Conservation (phyloP, 2,329 filamentous ascomycete genomes). For the Arthrocladium fulminans region DNA sequence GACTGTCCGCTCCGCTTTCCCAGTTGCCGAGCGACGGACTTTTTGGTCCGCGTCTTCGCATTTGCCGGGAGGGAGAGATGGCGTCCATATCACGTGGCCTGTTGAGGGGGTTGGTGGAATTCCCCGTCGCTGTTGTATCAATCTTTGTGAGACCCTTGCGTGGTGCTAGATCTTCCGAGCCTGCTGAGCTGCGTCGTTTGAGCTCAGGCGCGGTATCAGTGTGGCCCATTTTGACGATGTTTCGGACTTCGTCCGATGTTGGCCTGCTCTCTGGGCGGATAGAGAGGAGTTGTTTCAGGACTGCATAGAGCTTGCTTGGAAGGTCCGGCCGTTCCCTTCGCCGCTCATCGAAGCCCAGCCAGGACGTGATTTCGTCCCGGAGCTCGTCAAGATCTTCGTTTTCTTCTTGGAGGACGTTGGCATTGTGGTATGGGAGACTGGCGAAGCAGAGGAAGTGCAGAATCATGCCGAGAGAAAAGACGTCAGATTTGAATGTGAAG, state of each 20-base stretch:
- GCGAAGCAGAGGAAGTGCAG: slow-evolving; percentile 97
- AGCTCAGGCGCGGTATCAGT: slow-evolving; percentile 17
- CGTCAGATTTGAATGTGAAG: slow-evolving; percentile 93
- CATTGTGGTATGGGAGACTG: slow-evolving; percentile 71
- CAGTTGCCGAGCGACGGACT: not conserved
- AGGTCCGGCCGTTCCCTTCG: slow-evolving; percentile 68
- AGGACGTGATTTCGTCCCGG: slow-evolving; percentile 73
- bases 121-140: slow-evolving; percentile 12
- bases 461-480: slow-evolving; percentile 98
- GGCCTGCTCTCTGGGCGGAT: slow-evolving; percentile 69
- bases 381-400: slow-evolving; percentile 82
- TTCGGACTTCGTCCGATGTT: slow-evolving; percentile 74
- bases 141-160: slow-evolving; percentile 17
- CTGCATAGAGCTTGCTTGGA: slow-evolving; percentile 73
- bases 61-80: slow-evolving; percentile 2
- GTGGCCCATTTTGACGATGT: slow-evolving; percentile 61
- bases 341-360: slow-evolving; percentile 78
- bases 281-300: slow-evolving; percentile 72
- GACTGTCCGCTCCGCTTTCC: not conserved
- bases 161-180: slow-evolving; percentile 19
- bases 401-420: slow-evolving; percentile 80
- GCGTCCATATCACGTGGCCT: slow-evolving; percentile 5
- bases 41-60: slow-evolving; percentile 4
- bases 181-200: slow-evolving; percentile 7
- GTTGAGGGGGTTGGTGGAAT: not conserved